Base-by-base conservation (phyloP, 163 green algal species). In the Chloromonas sp. region DNA sequence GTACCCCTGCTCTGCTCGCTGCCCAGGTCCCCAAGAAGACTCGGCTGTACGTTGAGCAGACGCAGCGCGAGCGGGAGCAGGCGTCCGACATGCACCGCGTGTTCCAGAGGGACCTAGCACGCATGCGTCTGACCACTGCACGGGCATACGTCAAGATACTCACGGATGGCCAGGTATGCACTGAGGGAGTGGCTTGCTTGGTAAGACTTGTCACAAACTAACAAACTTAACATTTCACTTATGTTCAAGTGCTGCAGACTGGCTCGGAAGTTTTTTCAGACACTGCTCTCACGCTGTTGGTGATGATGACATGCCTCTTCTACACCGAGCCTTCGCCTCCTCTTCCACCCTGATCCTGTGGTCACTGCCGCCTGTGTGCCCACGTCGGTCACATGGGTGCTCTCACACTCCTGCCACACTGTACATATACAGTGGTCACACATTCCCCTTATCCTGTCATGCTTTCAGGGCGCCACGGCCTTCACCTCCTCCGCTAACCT, bases 41-140 rank as follows among this genome's bases (percentile, higher is more conserved):
- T 36, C 89, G 90, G 58, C 85, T 95, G 79, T 95, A 94, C 74
- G 89, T 96, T 66, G 92, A 95, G 90, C 93, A 95, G 91, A 94
- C 93, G 77, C 87, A 95, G 79, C 81, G 88, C n/a, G 89, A 92
- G 84, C 86, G 85, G 1, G 89, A 92, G 71, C 86, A 89, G 78
- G 91, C 88, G 14, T 83, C 90, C 14, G 89, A 94, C 84, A 96
- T 96, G 92, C 93, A 96, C 92, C 90, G 88, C 84, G 89, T 87
- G 74, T 96, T 95, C 77, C 93, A 96, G 86, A 83, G 92, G 0
- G 92, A 95, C 86, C 86, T 96, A 61, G 89, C 89, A 8, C 92
- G 93, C 85, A 89, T 95, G 86, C 88, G 92, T 13, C 90, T 95
- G 2, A 88, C 83, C 11, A 94, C 93, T 60, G 92, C 92, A 8